Evolutionary conservation across 495 filamentous ascomycete species (phyloP), one percentile per base, ranked within the genome.

Genomic region (Hypoxylon fragiforme): DNA sequence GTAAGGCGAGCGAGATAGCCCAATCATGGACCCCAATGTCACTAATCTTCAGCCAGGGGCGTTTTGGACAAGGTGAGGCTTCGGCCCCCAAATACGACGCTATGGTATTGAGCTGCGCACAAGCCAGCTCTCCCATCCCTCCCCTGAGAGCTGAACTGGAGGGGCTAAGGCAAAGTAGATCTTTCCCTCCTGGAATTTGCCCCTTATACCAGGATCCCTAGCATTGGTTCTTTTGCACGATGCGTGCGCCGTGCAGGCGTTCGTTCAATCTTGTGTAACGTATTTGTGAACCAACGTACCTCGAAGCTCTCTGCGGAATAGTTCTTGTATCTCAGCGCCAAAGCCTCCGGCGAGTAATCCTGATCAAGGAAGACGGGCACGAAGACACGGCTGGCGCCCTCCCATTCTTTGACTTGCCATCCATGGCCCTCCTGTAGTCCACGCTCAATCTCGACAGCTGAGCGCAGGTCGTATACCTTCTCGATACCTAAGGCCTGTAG

Each of bases 401-500:
- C 72, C 77, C 73, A 78, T 38, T 77, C 74, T 20, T 57, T 59
- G 16, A 64, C 6, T 47, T 52, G 28, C 42, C 63, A 68, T 68
- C 69, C 31, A 60, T 60, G 42, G 39, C 60, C 54, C 30, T 63
- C 15, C 37, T 54, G 55, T 22, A 71, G 2, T 61, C 66, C 26
- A 11, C 62, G 65, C 48, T 78, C 69, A 15, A 79, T 70, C 54
- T 86, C 79, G 18, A 68, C 54, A 1, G 69, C 57, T 1, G 84
- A 85, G 28, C 88, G 82, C 6, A 90, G 71, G 65, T 91, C 85
- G 54, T 81, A 89, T 31, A 89, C 77, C 22, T 77, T 74, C 12
- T 71, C 77, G 55, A 90, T 81, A 4, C 78, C 76, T 7, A 90
- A 67, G 3, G 63, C 49, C n/a, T 68, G 67, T 31, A 91, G 70